Evolutionary conservation across 169 alveolate genomes (phyloP).

Genomic region (Miamiensis avidus): DNA sequence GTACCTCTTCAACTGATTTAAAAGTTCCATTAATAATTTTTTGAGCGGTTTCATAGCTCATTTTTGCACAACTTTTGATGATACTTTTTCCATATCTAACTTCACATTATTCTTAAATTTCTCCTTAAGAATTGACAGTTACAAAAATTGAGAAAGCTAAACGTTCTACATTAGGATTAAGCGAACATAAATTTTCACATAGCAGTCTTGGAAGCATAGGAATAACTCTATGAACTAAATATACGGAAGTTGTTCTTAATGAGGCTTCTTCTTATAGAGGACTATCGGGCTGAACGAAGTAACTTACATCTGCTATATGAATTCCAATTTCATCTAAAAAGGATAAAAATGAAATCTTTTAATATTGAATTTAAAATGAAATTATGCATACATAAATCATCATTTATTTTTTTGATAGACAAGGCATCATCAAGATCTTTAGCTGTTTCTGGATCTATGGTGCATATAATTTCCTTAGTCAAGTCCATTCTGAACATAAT

Average conservation of each 20-base stretch:
- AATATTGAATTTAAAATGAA: too few species aligned
- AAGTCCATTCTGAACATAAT: slow-evolving; percentile 46
- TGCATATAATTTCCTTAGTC: slow-evolving; percentile 69
- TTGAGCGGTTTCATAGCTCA: slow-evolving; percentile 68
- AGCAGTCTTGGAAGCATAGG: slow-evolving; percentile 91
- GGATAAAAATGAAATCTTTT: neutral
- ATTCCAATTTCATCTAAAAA: slow-evolving; percentile 78
- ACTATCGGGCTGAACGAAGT: slow-evolving; percentile 69
- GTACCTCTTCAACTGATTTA: slow-evolving; percentile 45
- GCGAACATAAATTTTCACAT: slow-evolving; percentile 88
- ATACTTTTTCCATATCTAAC: slow-evolving; percentile 66
- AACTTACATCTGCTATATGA: slow-evolving; percentile 85
- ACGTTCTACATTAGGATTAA: slow-evolving; percentile 84
- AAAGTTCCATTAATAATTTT: slow-evolving; percentile 53
- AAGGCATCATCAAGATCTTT: slow-evolving; percentile 88
- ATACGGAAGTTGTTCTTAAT: slow-evolving; percentile 72
- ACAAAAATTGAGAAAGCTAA: slow-evolving; percentile 86
- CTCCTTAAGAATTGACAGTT: slow-evolving; percentile 66
- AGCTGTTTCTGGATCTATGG: slow-evolving; percentile 83
- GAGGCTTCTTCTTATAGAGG: slow-evolving; percentile 79
- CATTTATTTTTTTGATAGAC: slow-evolving; percentile 66
- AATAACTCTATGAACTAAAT: slow-evolving; percentile 81
- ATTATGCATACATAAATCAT: slow-evolving; percentile 32
- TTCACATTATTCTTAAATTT: slow-evolving; percentile 46
- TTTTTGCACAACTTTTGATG: slow-evolving; percentile 68